A percentile compares a stretch with the other conserved stretches of the same genome.
Evolutionary conservation across 1,284 basidiomycete species (phyloP).

Genomic region (Ustilago nuda): DNA sequence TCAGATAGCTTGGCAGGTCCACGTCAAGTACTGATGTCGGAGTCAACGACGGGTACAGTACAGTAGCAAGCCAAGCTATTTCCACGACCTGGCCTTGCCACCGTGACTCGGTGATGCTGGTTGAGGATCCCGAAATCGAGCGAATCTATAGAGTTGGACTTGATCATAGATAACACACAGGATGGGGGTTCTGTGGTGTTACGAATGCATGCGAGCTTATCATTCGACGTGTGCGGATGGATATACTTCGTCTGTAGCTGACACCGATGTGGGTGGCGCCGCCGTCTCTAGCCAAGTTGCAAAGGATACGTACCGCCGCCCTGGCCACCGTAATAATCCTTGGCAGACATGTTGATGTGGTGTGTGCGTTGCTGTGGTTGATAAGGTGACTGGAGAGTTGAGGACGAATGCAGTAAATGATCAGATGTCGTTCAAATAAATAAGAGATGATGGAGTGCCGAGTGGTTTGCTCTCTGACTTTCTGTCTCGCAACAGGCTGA

Average conservation of each 20-base stretch:
- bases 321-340: conserved; percentile 57
- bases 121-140: background rate
- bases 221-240: background rate
- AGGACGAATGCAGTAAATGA: background rate
- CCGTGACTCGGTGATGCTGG: background rate
- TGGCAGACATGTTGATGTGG: conserved; percentile 44
- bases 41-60: background rate
- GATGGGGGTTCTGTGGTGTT: too few relatives aligned
- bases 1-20: too few relatives aligned
- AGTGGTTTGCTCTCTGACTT: background rate
- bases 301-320: conserved; percentile 39
- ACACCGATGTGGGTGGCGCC: background rate
- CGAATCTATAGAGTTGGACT: background rate
- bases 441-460: conserved; percentile 3
- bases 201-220: background rate
- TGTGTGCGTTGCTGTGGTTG: background rate
- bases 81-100: background rate
- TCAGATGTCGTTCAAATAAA: background rate
- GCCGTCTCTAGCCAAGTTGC: conserved; percentile 12
- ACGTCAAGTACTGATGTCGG: background rate
- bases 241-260: background rate
- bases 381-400: background rate
- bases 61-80: background rate
- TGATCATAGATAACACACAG: background rate
- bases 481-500: background rate